Evolutionary conservation across 164 flowering plant genomes (phyloP).

Genomic region (Hamamelis virginiana): DNA sequence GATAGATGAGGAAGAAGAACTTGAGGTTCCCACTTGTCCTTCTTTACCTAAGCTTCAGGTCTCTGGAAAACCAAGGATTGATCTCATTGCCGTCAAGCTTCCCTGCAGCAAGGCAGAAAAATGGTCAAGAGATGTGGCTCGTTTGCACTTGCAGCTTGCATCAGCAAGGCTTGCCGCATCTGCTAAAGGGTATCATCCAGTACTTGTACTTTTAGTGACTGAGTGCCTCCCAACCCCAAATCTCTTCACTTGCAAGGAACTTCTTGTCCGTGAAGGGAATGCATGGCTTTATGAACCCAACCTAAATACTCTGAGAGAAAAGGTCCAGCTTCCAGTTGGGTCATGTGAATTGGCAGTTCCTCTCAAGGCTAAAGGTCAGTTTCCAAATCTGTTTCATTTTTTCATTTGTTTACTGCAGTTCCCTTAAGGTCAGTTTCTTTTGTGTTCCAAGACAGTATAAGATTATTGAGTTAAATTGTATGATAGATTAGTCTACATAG

Average conservation of each 20-base stretch:
- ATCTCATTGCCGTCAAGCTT: constrained; percentile 56
- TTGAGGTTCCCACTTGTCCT: constrained; percentile 58
- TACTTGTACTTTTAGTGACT: constrained; percentile 42
- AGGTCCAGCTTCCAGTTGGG: constrained; percentile 58
- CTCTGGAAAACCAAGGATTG: constrained; percentile 37
- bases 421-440: no score
- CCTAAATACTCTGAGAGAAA: constrained; percentile 37
- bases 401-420: background rate
- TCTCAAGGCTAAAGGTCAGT: constrained; percentile 41
- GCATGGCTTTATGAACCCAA: constrained; percentile 51
- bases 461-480: no score
- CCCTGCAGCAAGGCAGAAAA: constrained; percentile 46
- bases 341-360: constrained; percentile 63
- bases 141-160: constrained; percentile 62
- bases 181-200: constrained; percentile 34
- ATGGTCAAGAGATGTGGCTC: constrained; percentile 58
- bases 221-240: constrained; percentile 53
- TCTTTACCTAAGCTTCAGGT: constrained; percentile 38
- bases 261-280: constrained; percentile 36
- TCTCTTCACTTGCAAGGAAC: constrained; percentile 51
- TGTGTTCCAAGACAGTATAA: no score
- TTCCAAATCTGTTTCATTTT: background rate
- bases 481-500: no score
- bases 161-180: constrained; percentile 49
- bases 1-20: constrained; percentile 73